A percentile compares a stretch with the other conserved stretches of the same genome.
Evolutionary conservation across 495 filamentous ascomycete species (phyloP).

Genomic region (Jackrogersella multiformis): DNA sequence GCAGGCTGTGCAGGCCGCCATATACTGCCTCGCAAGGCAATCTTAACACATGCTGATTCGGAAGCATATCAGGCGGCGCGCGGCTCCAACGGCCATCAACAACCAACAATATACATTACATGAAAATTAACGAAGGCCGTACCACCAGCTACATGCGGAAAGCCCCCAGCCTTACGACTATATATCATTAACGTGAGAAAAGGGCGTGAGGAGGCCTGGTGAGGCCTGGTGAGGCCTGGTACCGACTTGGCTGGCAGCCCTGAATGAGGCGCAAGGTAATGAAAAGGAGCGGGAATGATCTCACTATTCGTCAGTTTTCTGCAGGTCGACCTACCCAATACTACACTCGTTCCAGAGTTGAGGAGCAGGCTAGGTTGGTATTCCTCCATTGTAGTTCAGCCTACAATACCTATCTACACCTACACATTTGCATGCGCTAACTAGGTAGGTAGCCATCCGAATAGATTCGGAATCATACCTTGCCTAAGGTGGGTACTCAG

Average conservation of each 20-base stretch:
- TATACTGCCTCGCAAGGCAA: constrained; percentile 9
- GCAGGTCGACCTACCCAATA: constrained; percentile 9
- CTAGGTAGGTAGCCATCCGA: too few species aligned
- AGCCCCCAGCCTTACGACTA: constrained; percentile 24
- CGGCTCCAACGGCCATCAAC: constrained; percentile 9
- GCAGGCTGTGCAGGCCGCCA: neutral
- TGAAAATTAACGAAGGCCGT: constrained; percentile 10
- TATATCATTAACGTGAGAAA: constrained; percentile 15
- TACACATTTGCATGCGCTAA: constrained; percentile 13
- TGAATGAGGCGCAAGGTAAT: constrained; percentile 28
- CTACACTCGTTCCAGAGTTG: neutral
- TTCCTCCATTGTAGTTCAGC: constrained; percentile 29
- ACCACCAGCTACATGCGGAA: constrained; percentile 28
- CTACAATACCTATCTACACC: constrained; percentile 7
- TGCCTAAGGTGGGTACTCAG: constrained; percentile 10
- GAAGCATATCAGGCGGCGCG: constrained; percentile 3
- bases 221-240: constrained; percentile 13
- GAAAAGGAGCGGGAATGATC: constrained; percentile 34
- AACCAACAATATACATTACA: too few species aligned
- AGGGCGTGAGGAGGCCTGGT: neutral
- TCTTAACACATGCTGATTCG: neutral
- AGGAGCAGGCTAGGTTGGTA: constrained; percentile 15
- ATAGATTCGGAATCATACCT: neutral
- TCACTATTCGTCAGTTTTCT: constrained; percentile 23
- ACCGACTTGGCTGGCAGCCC: constrained; percentile 5